These are phyloP conservation scores for Lichtheimia corymbifera DNA, from an alignment of 371 early-diverging fungal genomes.

Conservation along the genomic window DNA sequence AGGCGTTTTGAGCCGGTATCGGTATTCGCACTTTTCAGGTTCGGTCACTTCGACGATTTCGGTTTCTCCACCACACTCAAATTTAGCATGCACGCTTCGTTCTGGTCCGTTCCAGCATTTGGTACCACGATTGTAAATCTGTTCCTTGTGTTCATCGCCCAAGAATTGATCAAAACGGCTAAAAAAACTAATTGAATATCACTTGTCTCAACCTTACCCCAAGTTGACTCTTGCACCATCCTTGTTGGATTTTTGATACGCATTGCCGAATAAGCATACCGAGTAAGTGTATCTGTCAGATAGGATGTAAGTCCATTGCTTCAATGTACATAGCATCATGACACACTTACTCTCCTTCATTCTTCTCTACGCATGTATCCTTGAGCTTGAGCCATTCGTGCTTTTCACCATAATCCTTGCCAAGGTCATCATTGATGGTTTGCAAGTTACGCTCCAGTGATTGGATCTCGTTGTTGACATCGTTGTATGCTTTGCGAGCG, in stretches of 20 bases:
- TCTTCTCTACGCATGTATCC: slow-evolving; percentile 68
- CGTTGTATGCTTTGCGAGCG: slow-evolving; percentile 37
- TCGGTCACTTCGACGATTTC: slow-evolving; percentile 75
- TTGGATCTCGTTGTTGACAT: slow-evolving; percentile 36
- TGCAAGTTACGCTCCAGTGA: slow-evolving; percentile 33
- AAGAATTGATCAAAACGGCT: slow-evolving; percentile 39
- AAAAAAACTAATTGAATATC: slow-evolving; percentile 9
- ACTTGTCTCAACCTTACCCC: slow-evolving; percentile 58
- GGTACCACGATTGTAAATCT: slow-evolving; percentile 71
- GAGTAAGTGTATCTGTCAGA: slow-evolving; percentile 76
- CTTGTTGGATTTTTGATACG: slow-evolving; percentile 70
- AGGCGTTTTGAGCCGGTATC: slow-evolving; percentile 69
- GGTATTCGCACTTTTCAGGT: slow-evolving; percentile 94
- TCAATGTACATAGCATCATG: no score
- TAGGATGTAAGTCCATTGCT: not conserved
- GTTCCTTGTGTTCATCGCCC: slow-evolving; percentile 45
- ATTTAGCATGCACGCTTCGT: slow-evolving; percentile 54
- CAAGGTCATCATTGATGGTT: slow-evolving; percentile 45
- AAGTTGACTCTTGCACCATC: slow-evolving; percentile 59
- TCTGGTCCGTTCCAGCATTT: slow-evolving; percentile 95
- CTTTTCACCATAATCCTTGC: slow-evolving; percentile 61
- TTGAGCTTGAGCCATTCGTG: slow-evolving; percentile 64
- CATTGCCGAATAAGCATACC: slow-evolving; percentile 78
- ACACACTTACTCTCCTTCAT: slow-evolving; percentile 74
- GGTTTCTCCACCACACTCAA: slow-evolving; percentile 72